Conservation (phyloP, 768 basidiomycete genomes). For the Collybia sordida region DNA sequence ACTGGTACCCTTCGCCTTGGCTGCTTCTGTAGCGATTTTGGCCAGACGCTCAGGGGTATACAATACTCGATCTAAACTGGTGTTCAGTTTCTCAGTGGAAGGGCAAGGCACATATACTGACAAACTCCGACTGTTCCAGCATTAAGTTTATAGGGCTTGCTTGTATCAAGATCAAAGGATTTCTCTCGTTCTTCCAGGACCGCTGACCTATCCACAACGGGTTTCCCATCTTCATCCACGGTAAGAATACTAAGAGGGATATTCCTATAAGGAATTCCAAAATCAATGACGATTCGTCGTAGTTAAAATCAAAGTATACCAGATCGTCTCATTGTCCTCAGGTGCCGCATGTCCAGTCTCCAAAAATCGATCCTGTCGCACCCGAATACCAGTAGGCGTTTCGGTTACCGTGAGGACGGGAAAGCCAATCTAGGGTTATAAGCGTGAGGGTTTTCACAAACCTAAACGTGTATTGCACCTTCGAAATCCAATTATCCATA, state of each 20-base stretch:
- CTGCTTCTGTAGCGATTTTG: slow-evolving; percentile 78
- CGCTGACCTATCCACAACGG: slow-evolving; percentile 55
- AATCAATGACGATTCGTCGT: neutral
- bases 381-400: slow-evolving; percentile 62
- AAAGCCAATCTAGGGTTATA: slow-evolving; percentile 60
- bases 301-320: slow-evolving; percentile 40
- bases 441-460: slow-evolving; percentile 25
- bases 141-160: slow-evolving; percentile 85
- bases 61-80: slow-evolving; percentile 69
- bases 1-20: slow-evolving; percentile 46
- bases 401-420: slow-evolving; percentile 90
- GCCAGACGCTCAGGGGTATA: slow-evolving; percentile 80
- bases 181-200: slow-evolving; percentile 71
- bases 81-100: neutral
- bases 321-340: slow-evolving; percentile 86
- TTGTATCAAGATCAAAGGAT: slow-evolving; percentile 69
- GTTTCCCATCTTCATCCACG: slow-evolving; percentile 56
- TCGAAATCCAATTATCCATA: slow-evolving; percentile 91
- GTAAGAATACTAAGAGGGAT: slow-evolving; percentile 78
- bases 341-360: slow-evolving; percentile 77
- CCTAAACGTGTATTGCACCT: slow-evolving; percentile 37
- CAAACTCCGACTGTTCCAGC: slow-evolving; percentile 88
- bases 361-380: slow-evolving; percentile 92
- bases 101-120: slow-evolving; percentile 35
- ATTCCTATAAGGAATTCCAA: slow-evolving; percentile 47